Conservation (phyloP, 345 rosid genomes). For the Citrus australasica region DNA sequence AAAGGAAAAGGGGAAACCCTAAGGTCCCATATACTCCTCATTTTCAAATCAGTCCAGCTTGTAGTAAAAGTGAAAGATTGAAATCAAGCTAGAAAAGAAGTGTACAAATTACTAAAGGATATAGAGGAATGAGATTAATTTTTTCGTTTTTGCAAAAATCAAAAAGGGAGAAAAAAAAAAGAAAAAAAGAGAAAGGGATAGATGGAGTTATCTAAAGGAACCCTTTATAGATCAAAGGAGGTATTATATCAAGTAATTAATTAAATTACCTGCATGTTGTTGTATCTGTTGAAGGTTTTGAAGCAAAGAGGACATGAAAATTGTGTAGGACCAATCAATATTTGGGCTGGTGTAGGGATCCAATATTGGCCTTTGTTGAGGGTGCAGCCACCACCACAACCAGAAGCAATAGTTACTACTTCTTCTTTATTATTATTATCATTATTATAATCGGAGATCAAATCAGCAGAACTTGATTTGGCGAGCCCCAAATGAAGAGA, state of each 20-base stretch:
- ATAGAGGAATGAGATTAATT: conserved; percentile 12
- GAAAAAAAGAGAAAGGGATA: conserved; percentile 16
- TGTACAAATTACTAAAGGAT: conserved; percentile 17
- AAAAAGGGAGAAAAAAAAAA: not conserved
- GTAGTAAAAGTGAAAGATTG: conserved; percentile 23
- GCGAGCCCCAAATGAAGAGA: conserved; percentile 90
- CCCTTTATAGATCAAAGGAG: conserved; percentile 8
- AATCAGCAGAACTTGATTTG: conserved; percentile 35
- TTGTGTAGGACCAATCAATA: conserved; percentile 95
- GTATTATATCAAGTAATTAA: conserved; percentile 1
- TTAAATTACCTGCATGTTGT: conserved; percentile 90
- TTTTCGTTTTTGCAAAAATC: conserved; percentile 20
- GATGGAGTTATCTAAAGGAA: conserved; percentile 16
- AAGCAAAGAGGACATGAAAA: conserved; percentile 97
- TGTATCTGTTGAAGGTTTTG: conserved; percentile 99
- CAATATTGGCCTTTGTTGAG: conserved; percentile 85
- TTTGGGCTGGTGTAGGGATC: conserved; percentile 99
- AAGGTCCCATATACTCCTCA: conserved; percentile 18
- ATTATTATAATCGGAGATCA: conserved; percentile 23
- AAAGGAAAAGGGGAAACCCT: conserved; percentile 29
- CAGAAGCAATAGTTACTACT: conserved; percentile 34
- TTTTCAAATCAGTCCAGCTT: conserved; percentile 15
- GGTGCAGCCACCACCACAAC: conserved; percentile 3
- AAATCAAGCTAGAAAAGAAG: conserved; percentile 34
- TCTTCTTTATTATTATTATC: conserved; percentile 31